These are phyloP conservation scores for Yamadazyma sp. DNA, from an alignment of 805 yeast genomes.

Conservation along the genomic window DNA sequence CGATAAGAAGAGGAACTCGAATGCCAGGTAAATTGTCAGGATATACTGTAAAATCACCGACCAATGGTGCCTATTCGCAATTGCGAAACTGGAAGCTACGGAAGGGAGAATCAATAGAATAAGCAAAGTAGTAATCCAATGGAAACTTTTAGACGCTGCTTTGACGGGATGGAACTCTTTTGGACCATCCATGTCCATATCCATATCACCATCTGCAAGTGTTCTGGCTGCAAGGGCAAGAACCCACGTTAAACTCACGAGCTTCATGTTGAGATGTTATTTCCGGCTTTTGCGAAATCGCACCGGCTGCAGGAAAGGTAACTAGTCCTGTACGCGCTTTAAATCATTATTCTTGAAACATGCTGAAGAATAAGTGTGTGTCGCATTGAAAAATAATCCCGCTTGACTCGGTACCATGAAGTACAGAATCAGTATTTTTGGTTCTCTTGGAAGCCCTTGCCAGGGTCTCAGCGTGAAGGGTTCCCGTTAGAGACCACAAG, in stretches of 20 bases:
- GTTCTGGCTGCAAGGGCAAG: background rate
- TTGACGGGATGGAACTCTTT: slow-evolving; percentile 45
- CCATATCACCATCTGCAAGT: slow-evolving; percentile 5
- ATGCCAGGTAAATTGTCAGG: slow-evolving; percentile 48
- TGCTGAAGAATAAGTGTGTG: no score
- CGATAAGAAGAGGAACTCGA: slow-evolving; percentile 57
- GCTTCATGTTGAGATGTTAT: no score
- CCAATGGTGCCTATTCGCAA: slow-evolving; percentile 51
- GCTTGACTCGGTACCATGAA: no score
- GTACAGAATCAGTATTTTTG: slow-evolving; percentile 4
- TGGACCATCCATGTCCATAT: slow-evolving; percentile 25
- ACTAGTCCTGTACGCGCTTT: no score
- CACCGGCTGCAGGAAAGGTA: no score
- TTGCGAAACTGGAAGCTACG: slow-evolving; percentile 50
- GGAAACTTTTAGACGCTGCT: slow-evolving; percentile 57
- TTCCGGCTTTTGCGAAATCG: no score
- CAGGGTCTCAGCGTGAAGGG: slow-evolving; percentile 3
- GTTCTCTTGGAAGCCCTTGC: background rate
- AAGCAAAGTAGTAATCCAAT: slow-evolving; percentile 57
- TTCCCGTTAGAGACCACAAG: slow-evolving; percentile 31
- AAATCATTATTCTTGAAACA: no score
- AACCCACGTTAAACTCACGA: no score
- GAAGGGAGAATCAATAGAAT: slow-evolving; percentile 57
- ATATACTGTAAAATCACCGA: slow-evolving; percentile 48
- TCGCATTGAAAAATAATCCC: no score